A percentile compares a stretch with the other conserved stretches of the same genome.
These are phyloP conservation scores for Candida tetrigidarum DNA, from an alignment of 1,139 yeast species.

Conservation along the genomic window DNA sequence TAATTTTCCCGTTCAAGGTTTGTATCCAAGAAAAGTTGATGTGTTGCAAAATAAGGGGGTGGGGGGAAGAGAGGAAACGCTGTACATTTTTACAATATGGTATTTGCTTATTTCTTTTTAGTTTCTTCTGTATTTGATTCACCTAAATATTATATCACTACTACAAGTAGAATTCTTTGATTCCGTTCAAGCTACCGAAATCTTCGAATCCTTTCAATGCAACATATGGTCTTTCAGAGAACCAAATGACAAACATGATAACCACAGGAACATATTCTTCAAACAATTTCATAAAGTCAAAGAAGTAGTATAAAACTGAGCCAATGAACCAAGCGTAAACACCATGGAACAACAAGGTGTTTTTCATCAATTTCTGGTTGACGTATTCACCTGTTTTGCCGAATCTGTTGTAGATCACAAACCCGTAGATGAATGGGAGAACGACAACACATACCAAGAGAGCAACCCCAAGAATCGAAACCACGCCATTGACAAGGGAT, in stretches of 20 bases:
- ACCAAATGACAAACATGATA: conserved; percentile 4
- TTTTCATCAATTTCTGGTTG: conserved; percentile 5
- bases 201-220: conserved; percentile 6
- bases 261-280: conserved; percentile 5
- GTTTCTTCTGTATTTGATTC: background rate
- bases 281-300: conserved; percentile 6
- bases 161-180: conserved; percentile 7
- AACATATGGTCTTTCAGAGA: conserved; percentile 8
- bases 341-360: conserved; percentile 4
- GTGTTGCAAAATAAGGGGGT: background rate
- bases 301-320: conserved; percentile 1
- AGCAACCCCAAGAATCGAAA: background rate
- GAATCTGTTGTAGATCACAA: conserved; percentile 3
- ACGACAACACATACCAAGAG: conserved; percentile 3
- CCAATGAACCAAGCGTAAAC: background rate
- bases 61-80: background rate
- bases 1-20: background rate
- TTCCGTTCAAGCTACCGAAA: conserved; percentile 5
- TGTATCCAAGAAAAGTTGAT: background rate
- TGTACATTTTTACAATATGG: background rate
- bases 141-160: background rate
- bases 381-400: conserved; percentile 1
- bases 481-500: background rate
- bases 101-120: too few species aligned
- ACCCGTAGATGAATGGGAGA: conserved; percentile 5